Percentiles rank a stretch among this genome's conserved stretches.
These are phyloP conservation scores for Venturiaceae sp. DNA, from an alignment of 2,329 filamentous ascomycete genomes.

Conservation along the genomic window DNA sequence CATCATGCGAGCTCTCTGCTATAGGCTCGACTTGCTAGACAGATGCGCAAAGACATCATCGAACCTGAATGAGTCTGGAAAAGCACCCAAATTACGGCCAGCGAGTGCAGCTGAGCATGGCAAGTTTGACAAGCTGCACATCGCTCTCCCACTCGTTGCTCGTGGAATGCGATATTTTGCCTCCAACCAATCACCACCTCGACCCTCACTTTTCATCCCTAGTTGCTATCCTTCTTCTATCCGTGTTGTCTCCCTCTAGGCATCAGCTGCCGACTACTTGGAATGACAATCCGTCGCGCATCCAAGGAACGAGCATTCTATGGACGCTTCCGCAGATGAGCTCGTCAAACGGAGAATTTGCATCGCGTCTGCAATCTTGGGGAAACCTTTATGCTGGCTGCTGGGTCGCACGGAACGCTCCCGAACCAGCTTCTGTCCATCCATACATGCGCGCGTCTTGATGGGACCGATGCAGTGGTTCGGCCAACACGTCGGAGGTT, in stretches of 20 bases:
- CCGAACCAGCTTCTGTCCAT: background rate
- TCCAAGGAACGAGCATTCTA: background rate
- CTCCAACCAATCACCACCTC: background rate
- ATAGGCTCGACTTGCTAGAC: no score
- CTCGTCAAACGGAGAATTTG: background rate
- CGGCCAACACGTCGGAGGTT: no score
- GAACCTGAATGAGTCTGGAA: background rate
- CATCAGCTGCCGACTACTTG: background rate
- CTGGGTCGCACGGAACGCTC: background rate
- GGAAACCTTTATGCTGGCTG: background rate
- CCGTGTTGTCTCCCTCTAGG: background rate
- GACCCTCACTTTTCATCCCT: background rate
- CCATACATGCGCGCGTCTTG: background rate
- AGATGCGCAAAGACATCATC: no score
- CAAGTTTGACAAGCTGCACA: no score
- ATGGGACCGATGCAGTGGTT: no score
- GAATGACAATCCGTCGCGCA: background rate
- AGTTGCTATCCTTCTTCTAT: no score
- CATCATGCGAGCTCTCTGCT: no score
- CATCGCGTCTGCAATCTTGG: background rate
- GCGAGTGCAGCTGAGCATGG: background rate
- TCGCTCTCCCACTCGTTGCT: background rate
- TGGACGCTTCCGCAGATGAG: background rate
- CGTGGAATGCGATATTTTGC: background rate
- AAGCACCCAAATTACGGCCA: background rate